Percentiles rank a stretch among this genome's conserved stretches.
These are phyloP conservation scores for Xerocomus nothofagi DNA, from an alignment of 1,284 basidiomycete species.

Conservation along the genomic window DNA sequence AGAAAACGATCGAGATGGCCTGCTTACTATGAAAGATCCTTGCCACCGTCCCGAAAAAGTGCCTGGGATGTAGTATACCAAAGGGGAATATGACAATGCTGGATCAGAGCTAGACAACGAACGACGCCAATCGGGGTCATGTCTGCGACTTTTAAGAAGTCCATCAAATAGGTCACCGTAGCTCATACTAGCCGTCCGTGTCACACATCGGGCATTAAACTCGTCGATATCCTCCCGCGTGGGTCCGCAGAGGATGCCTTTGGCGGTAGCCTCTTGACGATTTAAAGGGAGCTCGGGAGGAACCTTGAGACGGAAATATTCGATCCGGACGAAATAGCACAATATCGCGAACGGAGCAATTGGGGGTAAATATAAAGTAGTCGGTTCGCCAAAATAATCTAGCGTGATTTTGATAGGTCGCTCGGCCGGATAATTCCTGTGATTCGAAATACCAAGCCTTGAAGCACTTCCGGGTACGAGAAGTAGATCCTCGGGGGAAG, in stretches of 20 bases:
- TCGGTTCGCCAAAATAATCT: conserved; percentile 43
- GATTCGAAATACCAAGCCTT: conserved; percentile 1
- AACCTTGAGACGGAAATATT: conserved; percentile 35
- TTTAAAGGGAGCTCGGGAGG: conserved; percentile 39
- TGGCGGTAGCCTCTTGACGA: conserved; percentile 26
- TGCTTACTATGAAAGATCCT: conserved; percentile 45
- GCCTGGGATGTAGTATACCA: conserved; percentile 40
- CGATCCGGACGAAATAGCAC: conserved; percentile 45
- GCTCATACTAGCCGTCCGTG: conserved; percentile 31
- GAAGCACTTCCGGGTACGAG: conserved; percentile 4
- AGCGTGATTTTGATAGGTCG: conserved; percentile 33
- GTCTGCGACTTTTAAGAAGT: conserved; percentile 30
- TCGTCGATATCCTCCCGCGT: conserved; percentile 46
- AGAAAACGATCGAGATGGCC: not conserved
- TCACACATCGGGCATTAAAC: conserved; percentile 43
- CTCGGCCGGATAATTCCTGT: conserved; percentile 27
- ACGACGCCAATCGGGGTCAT: conserved; percentile 35
- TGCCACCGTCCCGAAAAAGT: conserved; percentile 47
- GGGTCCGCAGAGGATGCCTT: conserved; percentile 35
- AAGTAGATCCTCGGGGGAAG: conserved; percentile 26
- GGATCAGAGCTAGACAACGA: conserved; percentile 16
- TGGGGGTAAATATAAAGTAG: conserved; percentile 39
- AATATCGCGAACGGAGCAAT: conserved; percentile 47
- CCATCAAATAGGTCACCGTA: conserved; percentile 27
- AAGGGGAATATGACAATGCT: not conserved